Conservation (phyloP, 2,329 filamentous ascomycete genomes). For the Cladobotryum mycophilum region DNA sequence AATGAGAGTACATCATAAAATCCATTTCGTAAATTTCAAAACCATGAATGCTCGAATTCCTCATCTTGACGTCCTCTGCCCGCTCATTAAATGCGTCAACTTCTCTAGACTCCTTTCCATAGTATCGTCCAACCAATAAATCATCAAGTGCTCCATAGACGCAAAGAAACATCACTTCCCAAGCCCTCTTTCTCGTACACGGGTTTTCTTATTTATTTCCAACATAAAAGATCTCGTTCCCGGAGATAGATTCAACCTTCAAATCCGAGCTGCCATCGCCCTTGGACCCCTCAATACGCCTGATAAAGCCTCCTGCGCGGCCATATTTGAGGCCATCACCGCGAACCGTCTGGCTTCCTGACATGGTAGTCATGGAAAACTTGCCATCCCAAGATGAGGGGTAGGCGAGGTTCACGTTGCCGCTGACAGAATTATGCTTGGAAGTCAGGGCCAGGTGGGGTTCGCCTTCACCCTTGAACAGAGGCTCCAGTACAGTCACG, state of each 20-base stretch:
- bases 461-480: slow-evolving; percentile 28
- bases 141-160: no score
- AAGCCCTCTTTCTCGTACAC: neutral
- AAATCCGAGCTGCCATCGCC: slow-evolving; percentile 32
- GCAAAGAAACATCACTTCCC: no score
- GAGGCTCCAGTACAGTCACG: slow-evolving; percentile 37
- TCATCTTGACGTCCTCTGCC: no score
- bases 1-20: no score
- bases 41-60: no score
- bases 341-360: slow-evolving; percentile 32
- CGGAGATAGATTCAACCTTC: slow-evolving; percentile 25
- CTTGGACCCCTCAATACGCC: slow-evolving; percentile 33
- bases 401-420: slow-evolving; percentile 36
- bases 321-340: slow-evolving; percentile 39
- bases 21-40: no score
- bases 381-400: slow-evolving; percentile 45
- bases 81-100: no score
- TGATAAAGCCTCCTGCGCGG: slow-evolving; percentile 27
- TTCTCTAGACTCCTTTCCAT: no score
- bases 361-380: slow-evolving; percentile 33
- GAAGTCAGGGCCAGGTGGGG: slow-evolving; percentile 32
- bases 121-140: no score
- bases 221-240: slow-evolving; percentile 22
- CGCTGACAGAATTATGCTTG: slow-evolving; percentile 40
- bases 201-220: slow-evolving; percentile 12